A percentile compares a stretch with the other conserved stretches of the same genome.
Conservation (phyloP, 2,329 filamentous ascomycete species). For the Phaeosphaeria sp. region DNA sequence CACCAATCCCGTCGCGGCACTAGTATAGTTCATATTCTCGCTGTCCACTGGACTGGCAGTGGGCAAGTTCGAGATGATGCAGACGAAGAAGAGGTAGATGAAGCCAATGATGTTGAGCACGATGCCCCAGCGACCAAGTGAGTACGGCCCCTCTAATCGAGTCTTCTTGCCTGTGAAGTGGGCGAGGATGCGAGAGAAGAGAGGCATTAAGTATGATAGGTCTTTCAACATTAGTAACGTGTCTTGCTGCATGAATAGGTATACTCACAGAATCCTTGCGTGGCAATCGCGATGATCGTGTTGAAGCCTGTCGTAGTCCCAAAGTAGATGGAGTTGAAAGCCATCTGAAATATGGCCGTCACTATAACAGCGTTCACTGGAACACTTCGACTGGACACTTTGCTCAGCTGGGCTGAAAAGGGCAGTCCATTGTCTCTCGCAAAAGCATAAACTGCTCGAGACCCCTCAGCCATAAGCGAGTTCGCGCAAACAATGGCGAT, state of each 20-base stretch:
- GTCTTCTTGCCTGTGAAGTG: conserved; percentile 54
- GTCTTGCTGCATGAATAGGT: neutral
- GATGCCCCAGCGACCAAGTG: conserved; percentile 54
- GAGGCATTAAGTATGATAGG: conserved; percentile 64
- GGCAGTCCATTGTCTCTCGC: conserved; percentile 62
- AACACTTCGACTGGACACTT: conserved; percentile 57
- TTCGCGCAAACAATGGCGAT: conserved; percentile 56
- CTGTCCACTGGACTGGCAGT: conserved; percentile 58
- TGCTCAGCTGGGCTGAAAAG: conserved; percentile 57
- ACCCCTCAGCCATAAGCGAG: conserved; percentile 57
- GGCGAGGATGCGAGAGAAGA: conserved; percentile 59
- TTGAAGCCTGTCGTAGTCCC: conserved; percentile 63
- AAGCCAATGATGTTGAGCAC: conserved; percentile 59
- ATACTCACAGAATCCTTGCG: conserved; percentile 61
- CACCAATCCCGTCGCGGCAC: conserved; percentile 62
- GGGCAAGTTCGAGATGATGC: conserved; percentile 65
- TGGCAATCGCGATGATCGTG: conserved; percentile 64
- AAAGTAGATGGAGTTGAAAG: conserved; percentile 63
- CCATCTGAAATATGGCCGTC: conserved; percentile 58
- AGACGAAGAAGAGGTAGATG: conserved; percentile 60
- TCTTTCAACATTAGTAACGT: conserved; percentile 43
- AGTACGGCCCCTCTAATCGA: conserved; percentile 53
- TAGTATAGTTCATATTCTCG: conserved; percentile 66
- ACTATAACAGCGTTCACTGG: conserved; percentile 60
- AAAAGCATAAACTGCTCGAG: conserved; percentile 56